Base-by-base conservation (phyloP, 805 yeast genomes). In the Cephaloascus albidus region DNA sequence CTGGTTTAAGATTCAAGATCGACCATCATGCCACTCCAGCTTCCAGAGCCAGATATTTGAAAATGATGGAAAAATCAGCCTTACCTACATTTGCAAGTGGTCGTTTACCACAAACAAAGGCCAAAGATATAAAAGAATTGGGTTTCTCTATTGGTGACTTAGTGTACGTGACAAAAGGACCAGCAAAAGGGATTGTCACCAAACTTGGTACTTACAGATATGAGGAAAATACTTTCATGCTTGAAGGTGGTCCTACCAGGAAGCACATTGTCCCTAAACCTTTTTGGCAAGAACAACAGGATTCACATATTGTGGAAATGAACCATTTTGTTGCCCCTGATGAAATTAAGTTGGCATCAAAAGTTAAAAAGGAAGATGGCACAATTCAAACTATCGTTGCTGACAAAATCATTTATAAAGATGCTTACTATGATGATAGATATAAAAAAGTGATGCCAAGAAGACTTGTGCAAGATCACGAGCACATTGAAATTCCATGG, bases 401-500 rank as follows among this genome's bases (percentile, higher is more conserved):
- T 10, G 68, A 65, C 37, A 62, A 55, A 20, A 45, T 67, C 10
- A 55, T 50, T 15, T 54, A 54, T 42, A 58, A 52, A 39, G 69
- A 52, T n/a, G 51, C 50, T 43, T 65, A 65, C 47, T 67, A 58
- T 43, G 71, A 67, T 40, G 68, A 62, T 27, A 54, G 65, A 44
- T 63, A 62, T 52, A 62, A 55, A 45, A 52, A 47, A 46, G 65
- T 69, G 70, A 39, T 67, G 38, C 69, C 70, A 10, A 58, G 54
- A 36, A 51, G 72, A 44, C 63, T 54, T 43, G 58, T 65, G 18
- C 64, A 66, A 42, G 60, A 63, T 47, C 71, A 67, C 46, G 61
- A 58, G 14, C 46, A 53, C 34, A 56, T 66, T 32, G 72, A 66
- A 45, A 61, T 67, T 18, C 72, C 72, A 30, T 67, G 71, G 71